phyloP scores from a whole-genome alignment of 805 yeast genomes.

The Zygotorulaspora florentina region DNA sequence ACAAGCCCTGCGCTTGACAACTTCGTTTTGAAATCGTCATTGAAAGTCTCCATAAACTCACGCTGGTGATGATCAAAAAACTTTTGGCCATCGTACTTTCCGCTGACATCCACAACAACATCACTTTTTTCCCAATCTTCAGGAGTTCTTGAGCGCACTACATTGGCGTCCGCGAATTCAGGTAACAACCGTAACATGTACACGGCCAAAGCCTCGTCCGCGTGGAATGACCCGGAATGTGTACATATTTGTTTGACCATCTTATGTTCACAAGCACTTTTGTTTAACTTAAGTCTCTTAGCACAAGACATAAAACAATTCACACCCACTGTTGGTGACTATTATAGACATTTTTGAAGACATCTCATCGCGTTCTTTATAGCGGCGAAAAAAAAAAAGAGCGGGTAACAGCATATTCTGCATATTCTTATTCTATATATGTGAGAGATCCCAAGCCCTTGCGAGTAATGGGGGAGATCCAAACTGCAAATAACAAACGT shows the following conservation, averaged over 20 bases:
- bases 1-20: conserved; percentile 91
- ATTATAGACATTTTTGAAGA: too few species aligned
- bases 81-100: conserved; percentile 69
- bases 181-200: conserved; percentile 75
- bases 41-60: conserved; percentile 76
- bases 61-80: conserved; percentile 96
- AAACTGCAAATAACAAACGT: not conserved
- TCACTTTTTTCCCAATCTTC: conserved; percentile 81
- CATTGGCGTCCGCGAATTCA: conserved; percentile 55
- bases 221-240: conserved; percentile 92
- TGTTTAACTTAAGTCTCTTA: conserved; percentile 21
- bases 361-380: not conserved
- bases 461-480: not conserved
- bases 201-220: conserved; percentile 94
- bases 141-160: conserved; percentile 82
- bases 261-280: not conserved
- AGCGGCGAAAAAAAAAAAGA: too few species aligned
- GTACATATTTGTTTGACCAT: conserved; percentile 64
- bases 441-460: conserved; percentile 2
- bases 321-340: not conserved
- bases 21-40: conserved; percentile 61
- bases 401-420: not conserved
- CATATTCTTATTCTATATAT: not conserved
- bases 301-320: conserved; percentile 5
- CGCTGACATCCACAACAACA: conserved; percentile 93